Conservation (phyloP, 768 basidiomycete genomes). For the Tephrocybe sp. region DNA sequence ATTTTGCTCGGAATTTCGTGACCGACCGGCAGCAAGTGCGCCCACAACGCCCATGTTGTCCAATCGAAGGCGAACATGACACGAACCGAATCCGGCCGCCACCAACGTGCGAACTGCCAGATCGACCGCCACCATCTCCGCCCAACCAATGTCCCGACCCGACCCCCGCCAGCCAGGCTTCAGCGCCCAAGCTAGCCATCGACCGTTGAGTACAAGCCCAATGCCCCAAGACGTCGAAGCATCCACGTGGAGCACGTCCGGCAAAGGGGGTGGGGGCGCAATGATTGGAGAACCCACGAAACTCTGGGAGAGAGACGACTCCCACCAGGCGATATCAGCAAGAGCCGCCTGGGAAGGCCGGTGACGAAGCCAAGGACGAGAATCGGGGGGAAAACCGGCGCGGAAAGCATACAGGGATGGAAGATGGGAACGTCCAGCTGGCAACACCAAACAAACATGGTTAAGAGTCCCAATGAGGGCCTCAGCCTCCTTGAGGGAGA, state of each 20-base stretch:
- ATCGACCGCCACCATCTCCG: conserved; percentile 43
- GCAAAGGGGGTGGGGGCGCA: no score
- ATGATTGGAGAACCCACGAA: no score
- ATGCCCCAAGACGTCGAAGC: conserved; percentile 29
- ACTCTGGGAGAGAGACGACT: no score
- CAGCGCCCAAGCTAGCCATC: conserved; percentile 41
- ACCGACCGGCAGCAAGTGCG: no score
- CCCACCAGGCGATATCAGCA: no score
- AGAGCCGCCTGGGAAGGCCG: no score
- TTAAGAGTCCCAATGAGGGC: conserved; percentile 31
- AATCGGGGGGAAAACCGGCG: conserved; percentile 18
- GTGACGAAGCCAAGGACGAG: conserved; percentile 18
- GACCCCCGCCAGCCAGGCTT: conserved; percentile 25
- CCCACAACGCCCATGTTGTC: conserved; percentile 42
- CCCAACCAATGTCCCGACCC: conserved; percentile 39
- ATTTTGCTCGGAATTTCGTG: no score
- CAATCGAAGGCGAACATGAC: conserved; percentile 28
- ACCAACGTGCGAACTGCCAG: conserved; percentile 34
- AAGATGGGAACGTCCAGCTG: conserved; percentile 26
- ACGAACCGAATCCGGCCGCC: conserved; percentile 19
- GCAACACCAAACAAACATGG: conserved; percentile 31
- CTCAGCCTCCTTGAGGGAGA: conserved; percentile 21
- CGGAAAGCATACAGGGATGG: conserved; percentile 26
- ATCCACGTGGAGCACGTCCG: no score
- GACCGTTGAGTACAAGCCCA: conserved; percentile 30